Base-by-base conservation (phyloP, 768 basidiomycete genomes). In the Lanmaoa pseudosensibilis region DNA sequence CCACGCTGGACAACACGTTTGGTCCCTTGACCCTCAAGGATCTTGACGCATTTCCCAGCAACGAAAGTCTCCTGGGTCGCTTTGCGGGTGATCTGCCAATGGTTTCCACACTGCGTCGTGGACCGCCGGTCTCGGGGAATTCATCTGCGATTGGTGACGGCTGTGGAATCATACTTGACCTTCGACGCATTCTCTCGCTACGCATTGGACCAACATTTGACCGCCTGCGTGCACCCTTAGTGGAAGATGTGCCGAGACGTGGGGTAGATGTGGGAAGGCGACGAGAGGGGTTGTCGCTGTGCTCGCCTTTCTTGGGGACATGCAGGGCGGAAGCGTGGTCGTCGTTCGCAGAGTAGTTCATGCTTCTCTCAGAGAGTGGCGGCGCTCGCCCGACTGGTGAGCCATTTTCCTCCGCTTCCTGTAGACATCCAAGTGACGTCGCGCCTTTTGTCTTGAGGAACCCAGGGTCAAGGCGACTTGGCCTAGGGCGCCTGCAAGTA, bases 161-260 rank as follows among this genome's bases (percentile, higher is more conserved):
- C 59, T 84, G 83, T n/a, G 87, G 87, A 58, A 93, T 89, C 77
- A 91, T 72, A 65, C 92, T 94, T 38, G 91, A 92, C 55, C 91
- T 80, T 56, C 92, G 77, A 56, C 90, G 77, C 15, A 74, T 73
- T 69, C 88, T 90, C 69, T 93, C 92, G 57, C 75, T 79, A 36
- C 92, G 84, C 69, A 85, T 65, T n/a, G 87, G 81, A 5, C 91
- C 92, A 54, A 91, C 81, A 62, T 86, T 87, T 23, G 92, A 93
- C 38, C 87, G 80, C 57, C 88, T 77, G 43, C 86, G 77, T 2
- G 69, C 61, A 32, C 75, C 73, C 64, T 79, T 82, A 53, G 61
- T 63, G 16, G 72, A 66, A 13, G 72, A 57, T 37, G 66, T 64
- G n/a, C 67, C 67, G 6, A 68, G 65, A 56, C 70, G 73, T 3